A percentile compares a stretch with the other conserved stretches of the same genome.
phyloP scores from a whole-genome alignment of 192 early-diverging fungal species.

The Coemansia sp. region DNA sequence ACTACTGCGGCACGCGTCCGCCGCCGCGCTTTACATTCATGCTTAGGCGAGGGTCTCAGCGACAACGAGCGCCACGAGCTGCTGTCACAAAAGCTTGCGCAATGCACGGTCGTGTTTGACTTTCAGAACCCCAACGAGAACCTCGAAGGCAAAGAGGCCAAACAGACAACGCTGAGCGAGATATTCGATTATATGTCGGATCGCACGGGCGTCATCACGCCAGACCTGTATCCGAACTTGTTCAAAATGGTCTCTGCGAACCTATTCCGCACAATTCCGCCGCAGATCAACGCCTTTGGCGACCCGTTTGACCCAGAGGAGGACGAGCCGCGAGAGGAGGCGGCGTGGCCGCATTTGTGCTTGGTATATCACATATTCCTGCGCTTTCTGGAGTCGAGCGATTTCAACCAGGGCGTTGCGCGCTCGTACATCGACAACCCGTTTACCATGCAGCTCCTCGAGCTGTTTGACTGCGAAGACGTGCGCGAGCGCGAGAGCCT shows the following conservation, averaged over 20 bases:
- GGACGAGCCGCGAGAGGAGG: constrained; percentile 96
- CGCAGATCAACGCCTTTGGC: constrained; percentile 90
- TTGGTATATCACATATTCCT: constrained; percentile 99
- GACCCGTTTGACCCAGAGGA: constrained; percentile 99
- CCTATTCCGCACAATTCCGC: constrained; percentile 95
- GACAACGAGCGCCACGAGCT: constrained; percentile 82
- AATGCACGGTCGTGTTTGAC: constrained; percentile 93
- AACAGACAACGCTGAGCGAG: constrained; percentile 86
- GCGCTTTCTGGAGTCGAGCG: constrained; percentile 95
- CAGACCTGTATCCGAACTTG: constrained; percentile 87
- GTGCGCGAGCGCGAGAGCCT: constrained; percentile 97
- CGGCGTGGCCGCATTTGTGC: constrained; percentile 97
- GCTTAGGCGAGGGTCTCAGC: constrained; percentile 67
- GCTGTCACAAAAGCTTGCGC: constrained; percentile 85
- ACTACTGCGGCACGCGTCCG: background rate
- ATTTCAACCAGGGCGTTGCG: constrained; percentile 96
- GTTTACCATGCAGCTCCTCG: constrained; percentile 84
- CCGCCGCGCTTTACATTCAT: background rate
- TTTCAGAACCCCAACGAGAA: constrained; percentile 89
- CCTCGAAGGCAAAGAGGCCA: constrained; percentile 94
- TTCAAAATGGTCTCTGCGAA: constrained; percentile 96
- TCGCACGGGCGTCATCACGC: constrained; percentile 85
- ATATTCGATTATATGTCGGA: constrained; percentile 91
- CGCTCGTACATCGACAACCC: constrained; percentile 96
- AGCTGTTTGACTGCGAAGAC: constrained; percentile 99